phyloP scores from a whole-genome alignment of 2,329 filamentous ascomycete species.

The Aspergillus vadensis region DNA sequence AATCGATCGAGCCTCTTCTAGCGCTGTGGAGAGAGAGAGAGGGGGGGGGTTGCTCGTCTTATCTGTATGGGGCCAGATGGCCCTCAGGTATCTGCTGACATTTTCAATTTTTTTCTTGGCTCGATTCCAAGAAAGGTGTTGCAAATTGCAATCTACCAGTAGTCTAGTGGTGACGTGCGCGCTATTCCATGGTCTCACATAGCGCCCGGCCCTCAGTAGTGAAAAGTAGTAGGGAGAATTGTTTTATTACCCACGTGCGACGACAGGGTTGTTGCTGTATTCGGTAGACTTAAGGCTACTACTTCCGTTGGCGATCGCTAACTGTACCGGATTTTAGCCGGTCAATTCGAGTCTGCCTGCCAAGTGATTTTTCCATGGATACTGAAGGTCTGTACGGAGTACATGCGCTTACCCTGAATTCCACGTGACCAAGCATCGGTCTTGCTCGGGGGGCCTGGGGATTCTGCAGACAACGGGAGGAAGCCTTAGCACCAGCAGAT shows the following conservation, averaged over 20 bases:
- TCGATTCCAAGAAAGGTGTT: not conserved
- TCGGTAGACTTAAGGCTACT: not conserved
- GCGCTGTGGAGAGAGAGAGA: not conserved
- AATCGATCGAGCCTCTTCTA: slow-evolving; percentile 1
- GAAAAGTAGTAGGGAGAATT: not conserved
- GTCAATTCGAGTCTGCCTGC: slow-evolving; percentile 1
- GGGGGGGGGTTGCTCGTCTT: not conserved
- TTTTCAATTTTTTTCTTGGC: not conserved
- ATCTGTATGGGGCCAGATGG: not conserved
- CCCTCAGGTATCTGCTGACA: not conserved
- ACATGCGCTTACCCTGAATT: not conserved
- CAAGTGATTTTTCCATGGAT: not conserved
- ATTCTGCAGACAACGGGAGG: slow-evolving; percentile 6
- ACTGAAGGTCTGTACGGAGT: not conserved
- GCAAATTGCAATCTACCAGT: not conserved
- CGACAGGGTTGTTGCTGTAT: not conserved
- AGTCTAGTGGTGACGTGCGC: not conserved
- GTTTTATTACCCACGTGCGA: not conserved
- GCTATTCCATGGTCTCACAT: not conserved
- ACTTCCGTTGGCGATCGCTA: not conserved
- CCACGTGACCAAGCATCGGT: not conserved
- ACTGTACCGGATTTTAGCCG: not conserved
- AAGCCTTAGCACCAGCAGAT: slow-evolving; percentile 8
- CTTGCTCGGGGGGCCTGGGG: not conserved
- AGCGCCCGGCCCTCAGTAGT: not conserved